Evolutionary conservation across 2,329 filamentous ascomycete genomes (phyloP).

Genomic region (Talaromyces pinophilus): DNA sequence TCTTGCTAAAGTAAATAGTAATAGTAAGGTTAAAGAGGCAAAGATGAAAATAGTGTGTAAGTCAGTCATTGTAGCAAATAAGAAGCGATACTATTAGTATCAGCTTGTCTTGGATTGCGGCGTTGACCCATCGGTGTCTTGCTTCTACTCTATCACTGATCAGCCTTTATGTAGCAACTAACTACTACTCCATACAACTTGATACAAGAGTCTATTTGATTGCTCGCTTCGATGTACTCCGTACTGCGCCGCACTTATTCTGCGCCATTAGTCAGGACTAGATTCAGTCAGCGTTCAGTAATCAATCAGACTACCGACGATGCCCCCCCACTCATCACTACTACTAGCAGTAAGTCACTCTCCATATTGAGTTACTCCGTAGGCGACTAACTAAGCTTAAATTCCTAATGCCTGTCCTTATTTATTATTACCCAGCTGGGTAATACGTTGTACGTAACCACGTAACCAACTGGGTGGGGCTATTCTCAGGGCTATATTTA

Average conservation of each 20-base stretch:
- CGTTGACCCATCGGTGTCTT: conserved; percentile 13
- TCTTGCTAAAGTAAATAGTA: neutral
- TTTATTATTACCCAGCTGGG: neutral
- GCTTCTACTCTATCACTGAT: neutral
- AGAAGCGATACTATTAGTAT: neutral
- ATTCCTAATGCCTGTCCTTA: conserved; percentile 11
- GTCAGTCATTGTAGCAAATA: neutral
- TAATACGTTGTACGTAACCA: neutral
- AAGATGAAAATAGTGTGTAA: neutral
- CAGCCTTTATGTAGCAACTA: neutral
- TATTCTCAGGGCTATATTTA: neutral
- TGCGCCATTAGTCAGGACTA: neutral
- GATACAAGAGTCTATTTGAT: neutral
- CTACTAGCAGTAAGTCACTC: neutral
- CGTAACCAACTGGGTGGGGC: neutral
- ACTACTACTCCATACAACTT: neutral
- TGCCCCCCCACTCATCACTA: neutral
- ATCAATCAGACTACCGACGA: neutral
- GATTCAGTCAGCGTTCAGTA: neutral
- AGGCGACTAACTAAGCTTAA: conserved; percentile 12
- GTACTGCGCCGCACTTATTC: conserved; percentile 14
- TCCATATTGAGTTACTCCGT: conserved; percentile 11
- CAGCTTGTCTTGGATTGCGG: conserved; percentile 16
- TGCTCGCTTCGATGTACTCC: neutral
- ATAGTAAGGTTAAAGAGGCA: neutral